Base-by-base conservation (phyloP, 1,139 yeast genomes). In the Zygoascus meyerae region DNA sequence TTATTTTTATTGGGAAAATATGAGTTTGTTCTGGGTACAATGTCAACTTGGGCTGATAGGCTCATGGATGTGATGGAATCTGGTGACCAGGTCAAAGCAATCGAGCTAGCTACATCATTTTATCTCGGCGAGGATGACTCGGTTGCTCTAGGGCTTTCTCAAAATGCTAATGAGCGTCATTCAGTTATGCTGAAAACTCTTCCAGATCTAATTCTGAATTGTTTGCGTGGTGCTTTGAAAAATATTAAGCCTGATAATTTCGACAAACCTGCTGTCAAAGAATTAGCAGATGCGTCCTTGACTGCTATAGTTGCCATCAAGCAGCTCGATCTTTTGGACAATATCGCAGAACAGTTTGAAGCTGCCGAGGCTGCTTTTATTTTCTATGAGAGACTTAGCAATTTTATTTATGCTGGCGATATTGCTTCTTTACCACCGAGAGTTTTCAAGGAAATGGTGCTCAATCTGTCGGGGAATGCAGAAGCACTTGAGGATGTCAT, bases 31-130 rank as follows among this genome's bases (percentile, higher is more conserved):
- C 70, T 80, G 11, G 94, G 90, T 0, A 68, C 79, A 12, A 64
- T 80, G 11, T 70, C 80, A 4, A 81, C 77, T 55, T 86, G 95
- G 95, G 87, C 89, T 0, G 94, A 85, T 56, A 68, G 75, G 17
- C 61, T 81, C 12, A 66, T 72, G 48, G 73, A 68, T 11, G 62
- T 78, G 11, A 67, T 86, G 52, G 68, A 76, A 8, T 55, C 63
- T 5, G 77, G 75, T 0, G 65, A 73, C 32, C 83, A 80, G 49
- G 64, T 74, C 10, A 67, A 65, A 2, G 92, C 94, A 0, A 69
- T 86, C 26, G 64, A 69, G 4, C 66, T 74, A 9, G 83, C 85
- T 0, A 70, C 76, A 42, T 66, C 66, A 11, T 83, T 75, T 59
- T 86, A 78, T 56, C 59, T 61, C 4, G 76, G 82, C 18, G 64